These are phyloP conservation scores for Talaromyces adpressus DNA, from an alignment of 495 filamentous ascomycete genomes.

Conservation along the genomic window DNA sequence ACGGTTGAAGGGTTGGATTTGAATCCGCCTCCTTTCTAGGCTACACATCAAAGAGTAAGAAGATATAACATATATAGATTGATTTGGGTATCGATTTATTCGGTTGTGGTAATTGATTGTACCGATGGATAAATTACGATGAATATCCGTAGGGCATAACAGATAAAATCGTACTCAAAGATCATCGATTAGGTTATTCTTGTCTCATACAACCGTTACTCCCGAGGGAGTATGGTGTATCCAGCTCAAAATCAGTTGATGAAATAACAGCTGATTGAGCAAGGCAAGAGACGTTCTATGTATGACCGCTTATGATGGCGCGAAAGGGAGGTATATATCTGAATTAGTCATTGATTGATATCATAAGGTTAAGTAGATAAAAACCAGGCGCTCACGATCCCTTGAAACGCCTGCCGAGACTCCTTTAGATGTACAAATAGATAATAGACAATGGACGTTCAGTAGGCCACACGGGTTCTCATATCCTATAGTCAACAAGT, in stretches of 20 bases:
- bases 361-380: background rate
- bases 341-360: slow-evolving; percentile 8
- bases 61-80: background rate
- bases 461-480: slow-evolving; percentile 82
- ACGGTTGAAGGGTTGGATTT: slow-evolving; percentile 70
- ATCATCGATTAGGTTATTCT: slow-evolving; percentile 38
- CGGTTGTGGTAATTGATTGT: slow-evolving; percentile 16
- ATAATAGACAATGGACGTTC: slow-evolving; percentile 12
- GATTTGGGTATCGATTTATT: too few species aligned
- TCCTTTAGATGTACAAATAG: background rate
- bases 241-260: slow-evolving; percentile 52
- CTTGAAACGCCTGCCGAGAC: background rate
- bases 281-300: slow-evolving; percentile 44
- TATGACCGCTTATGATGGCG: background rate
- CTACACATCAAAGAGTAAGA: background rate
- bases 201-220: slow-evolving; percentile 38
- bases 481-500: slow-evolving; percentile 60
- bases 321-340: slow-evolving; percentile 9
- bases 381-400: background rate
- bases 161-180: slow-evolving; percentile 50
- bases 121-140: slow-evolving; percentile 49
- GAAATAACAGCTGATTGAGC: slow-evolving; percentile 40
- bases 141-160: slow-evolving; percentile 28
- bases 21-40: slow-evolving; percentile 55
- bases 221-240: slow-evolving; percentile 27